Evolutionary conservation across 2,329 filamentous ascomycete genomes (phyloP).

Genomic region (Zymoseptoria brevis): DNA sequence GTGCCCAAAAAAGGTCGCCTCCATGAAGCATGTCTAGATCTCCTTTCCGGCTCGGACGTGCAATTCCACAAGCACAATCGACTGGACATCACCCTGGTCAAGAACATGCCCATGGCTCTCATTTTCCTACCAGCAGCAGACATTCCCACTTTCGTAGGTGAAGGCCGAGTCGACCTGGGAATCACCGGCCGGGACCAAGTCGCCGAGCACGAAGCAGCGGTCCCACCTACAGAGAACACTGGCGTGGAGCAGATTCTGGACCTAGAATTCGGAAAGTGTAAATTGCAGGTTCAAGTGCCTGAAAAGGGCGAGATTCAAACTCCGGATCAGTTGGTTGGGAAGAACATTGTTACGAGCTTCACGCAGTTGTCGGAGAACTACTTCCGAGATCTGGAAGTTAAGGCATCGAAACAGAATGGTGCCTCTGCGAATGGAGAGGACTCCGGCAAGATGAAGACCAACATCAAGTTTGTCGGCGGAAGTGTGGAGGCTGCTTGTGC

Average conservation of each 20-base stretch:
- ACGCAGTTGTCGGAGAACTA: conserved; percentile 75
- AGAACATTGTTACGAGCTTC: conserved; percentile 93
- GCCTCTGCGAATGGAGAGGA: conserved; percentile 29
- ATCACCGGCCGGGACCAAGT: conserved; percentile 94
- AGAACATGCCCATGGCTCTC: conserved; percentile 90
- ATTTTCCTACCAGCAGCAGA: conserved; percentile 95
- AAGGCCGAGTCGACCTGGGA: conserved; percentile 85
- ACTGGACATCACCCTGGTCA: conserved; percentile 94
- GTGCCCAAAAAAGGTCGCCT: conserved; percentile 99
- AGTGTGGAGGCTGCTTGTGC: conserved; percentile 97
- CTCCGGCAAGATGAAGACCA: conserved; percentile 60
- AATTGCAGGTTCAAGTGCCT: conserved; percentile 93
- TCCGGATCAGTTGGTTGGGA: conserved; percentile 74
- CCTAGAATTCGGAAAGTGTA: conserved; percentile 82
- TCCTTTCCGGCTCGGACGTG: conserved; percentile 88
- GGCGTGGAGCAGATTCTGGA: conserved; percentile 83
- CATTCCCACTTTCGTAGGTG: conserved; percentile 94
- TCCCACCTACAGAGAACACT: conserved; percentile 40
- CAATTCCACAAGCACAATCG: conserved; percentile 93
- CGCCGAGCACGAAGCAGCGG: conserved; percentile 60
- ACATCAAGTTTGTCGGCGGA: conserved; percentile 88
- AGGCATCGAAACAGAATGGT: conserved; percentile 34
- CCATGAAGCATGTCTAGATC: conserved; percentile 77
- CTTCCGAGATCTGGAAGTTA: conserved; percentile 67
- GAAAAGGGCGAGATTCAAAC: conserved; percentile 66